phyloP scores from a whole-genome alignment of 257 asterid species.

The Buddleja alternifolia region DNA sequence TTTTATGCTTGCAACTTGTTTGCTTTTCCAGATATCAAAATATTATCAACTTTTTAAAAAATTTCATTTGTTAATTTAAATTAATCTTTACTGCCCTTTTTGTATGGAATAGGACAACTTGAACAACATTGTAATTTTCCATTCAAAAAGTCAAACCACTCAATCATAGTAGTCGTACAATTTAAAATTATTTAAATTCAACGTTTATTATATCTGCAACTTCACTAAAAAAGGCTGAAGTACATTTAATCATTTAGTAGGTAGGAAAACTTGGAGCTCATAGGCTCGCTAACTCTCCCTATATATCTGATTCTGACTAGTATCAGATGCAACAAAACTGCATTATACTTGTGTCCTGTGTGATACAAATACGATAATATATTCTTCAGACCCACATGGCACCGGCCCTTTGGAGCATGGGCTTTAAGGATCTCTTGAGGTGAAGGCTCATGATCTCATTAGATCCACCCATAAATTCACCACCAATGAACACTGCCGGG shows the following conservation, averaged over 20 bases:
- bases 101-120: too few species aligned
- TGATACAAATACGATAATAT: not conserved
- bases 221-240: slow-evolving; percentile 36
- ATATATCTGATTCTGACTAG: too few species aligned
- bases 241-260: slow-evolving; percentile 21
- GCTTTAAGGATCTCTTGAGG: slow-evolving; percentile 60
- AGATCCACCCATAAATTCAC: slow-evolving; percentile 70
- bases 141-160: too few species aligned
- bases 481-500: slow-evolving; percentile 51
- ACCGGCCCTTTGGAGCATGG: slow-evolving; percentile 77
- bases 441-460: slow-evolving; percentile 83
- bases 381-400: slow-evolving; percentile 65
- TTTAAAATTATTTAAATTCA: slow-evolving; percentile 20
- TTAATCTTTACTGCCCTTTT: too few species aligned
- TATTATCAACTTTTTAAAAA: too few species aligned
- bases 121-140: too few species aligned
- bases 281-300: too few species aligned
- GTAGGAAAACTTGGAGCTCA: too few species aligned
- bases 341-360: not conserved
- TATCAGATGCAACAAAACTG: too few species aligned
- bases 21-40: too few species aligned
- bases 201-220: slow-evolving; percentile 24
- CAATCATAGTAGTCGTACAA: not conserved
- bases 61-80: too few species aligned
- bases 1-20: too few species aligned